A percentile compares a stretch with the other conserved stretches of the same genome.
Evolutionary conservation across 2,329 filamentous ascomycete species (phyloP).

Genomic region (Rugonectria rugulosa): DNA sequence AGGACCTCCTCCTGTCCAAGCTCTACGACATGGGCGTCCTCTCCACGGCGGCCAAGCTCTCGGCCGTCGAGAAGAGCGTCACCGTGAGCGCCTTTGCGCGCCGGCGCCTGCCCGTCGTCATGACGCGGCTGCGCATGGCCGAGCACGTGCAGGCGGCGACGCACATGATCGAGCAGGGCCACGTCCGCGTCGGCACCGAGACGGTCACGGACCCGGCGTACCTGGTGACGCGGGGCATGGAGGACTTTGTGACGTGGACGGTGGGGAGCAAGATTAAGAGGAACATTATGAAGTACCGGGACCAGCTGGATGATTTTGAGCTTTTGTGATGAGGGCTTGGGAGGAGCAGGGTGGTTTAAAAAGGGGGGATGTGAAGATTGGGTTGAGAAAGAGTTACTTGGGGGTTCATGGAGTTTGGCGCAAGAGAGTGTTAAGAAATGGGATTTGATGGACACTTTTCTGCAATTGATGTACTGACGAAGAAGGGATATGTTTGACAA

Average conservation of each 20-base stretch:
- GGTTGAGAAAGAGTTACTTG: constrained; percentile 10
- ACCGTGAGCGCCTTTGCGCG: constrained; percentile 91
- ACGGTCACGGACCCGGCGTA: constrained; percentile 91
- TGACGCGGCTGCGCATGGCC: constrained; percentile 90
- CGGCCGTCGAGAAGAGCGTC: constrained; percentile 84
- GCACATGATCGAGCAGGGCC: constrained; percentile 92
- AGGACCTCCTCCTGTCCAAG: constrained; percentile 88
- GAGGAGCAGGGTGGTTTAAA: not conserved
- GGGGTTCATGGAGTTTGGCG: constrained; percentile 32
- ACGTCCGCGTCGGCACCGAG: constrained; percentile 90
- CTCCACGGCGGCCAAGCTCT: constrained; percentile 76
- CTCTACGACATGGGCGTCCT: constrained; percentile 92
- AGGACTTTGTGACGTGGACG: constrained; percentile 97
- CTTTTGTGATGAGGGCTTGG: constrained; percentile 64
- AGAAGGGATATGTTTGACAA: too few species aligned
- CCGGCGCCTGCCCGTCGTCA: constrained; percentile 84
- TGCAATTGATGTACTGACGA: not conserved
- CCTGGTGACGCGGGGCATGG: constrained; percentile 86
- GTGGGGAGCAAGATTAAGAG: constrained; percentile 97
- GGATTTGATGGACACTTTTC: constrained; percentile 11
- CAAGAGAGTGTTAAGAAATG: constrained; percentile 9
- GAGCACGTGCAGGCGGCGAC: constrained; percentile 86
- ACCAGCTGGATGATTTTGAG: constrained; percentile 96
- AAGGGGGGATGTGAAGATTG: constrained; percentile 26
- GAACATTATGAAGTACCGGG: constrained; percentile 92